Base-by-base conservation (phyloP, 75 land plant species). In the Sequoia sempervirens region DNA sequence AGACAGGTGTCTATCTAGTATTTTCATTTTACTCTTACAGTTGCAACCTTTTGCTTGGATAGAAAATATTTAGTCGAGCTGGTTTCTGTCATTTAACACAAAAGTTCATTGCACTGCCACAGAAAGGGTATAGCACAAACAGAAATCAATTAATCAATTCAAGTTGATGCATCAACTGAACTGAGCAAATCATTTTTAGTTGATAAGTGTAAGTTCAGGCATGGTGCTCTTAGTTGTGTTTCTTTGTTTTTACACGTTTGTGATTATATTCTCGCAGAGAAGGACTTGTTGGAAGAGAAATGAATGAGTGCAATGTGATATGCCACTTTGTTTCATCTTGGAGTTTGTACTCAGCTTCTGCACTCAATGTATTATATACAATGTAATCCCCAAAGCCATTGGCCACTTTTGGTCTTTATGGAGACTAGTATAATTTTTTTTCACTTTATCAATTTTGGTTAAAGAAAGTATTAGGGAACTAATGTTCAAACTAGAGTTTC, bases 311-410 rank as follows among this genome's bases (percentile, higher is more conserved):
- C 30, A 78, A 10, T 23, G 3, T n/a, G 30, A 23, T 41, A 11
- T 26, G 11, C 80, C 47, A 78, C 47, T 78, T 78, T 78, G 30
- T 18, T 43, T 78, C 14, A n/a, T 23, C 46, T 41, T 45, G 80
- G 30, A 78, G 30, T 45, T 78, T 78, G 14, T 78, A 78, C 80
- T 43, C 52, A 78, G 80, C 50, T 78, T 45, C 45, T 78, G 43
- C 43, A 75, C 79, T 75, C 20, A 38, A 37, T 75, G 43, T 75
- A 75, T 75, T 18, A 75, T 75, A 75, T 18, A 75, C 36, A 7
- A 40, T 75, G 43, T 75, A 75, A 40, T 75, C 3, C 26, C 43
- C 46, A 72, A 32, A 32, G 17, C 34, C 3, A 18, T 40, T 1
- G 73, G 37, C 36, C 36, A 70, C 36, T 70, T 70, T 11, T 70